Evolutionary conservation across 805 yeast genomes (phyloP), one percentile per base, ranked within the genome.

Genomic region (Starmerella asiatica): DNA sequence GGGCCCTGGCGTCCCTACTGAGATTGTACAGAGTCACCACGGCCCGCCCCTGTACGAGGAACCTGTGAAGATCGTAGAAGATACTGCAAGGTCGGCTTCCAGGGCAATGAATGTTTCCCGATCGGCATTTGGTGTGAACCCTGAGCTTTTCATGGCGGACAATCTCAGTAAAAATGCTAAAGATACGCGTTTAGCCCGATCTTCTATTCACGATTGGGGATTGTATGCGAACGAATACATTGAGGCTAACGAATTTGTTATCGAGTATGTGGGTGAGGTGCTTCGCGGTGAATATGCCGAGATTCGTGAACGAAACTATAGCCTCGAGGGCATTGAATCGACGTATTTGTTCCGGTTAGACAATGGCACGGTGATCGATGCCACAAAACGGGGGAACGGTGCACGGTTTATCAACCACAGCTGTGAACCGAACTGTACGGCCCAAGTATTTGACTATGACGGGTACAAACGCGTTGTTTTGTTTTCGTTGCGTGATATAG

Each of bases 181-280:
- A 54, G 94, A 94, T 0, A 96, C 88, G 7, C 79, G 91, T n/a
- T 86, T 86, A 66, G 96, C 96, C 0, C 68, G 97, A 39, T 85
- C 96, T 2, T 93, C 96, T 0, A 91, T 91, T 54, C 98, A 91
- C 58, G 84, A 88, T 55, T 91, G 98, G 98, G 99, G 99, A 0
- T 63, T 91, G 29, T 91, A 85, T 60, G 98, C 99, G 0, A 63
- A 82, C 53, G 97, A 91, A 54, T 93, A 93, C 2, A 91, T 91
- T 55, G 81, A 84, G n/a, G 93, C 91, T 1, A 80, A 76, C 49
- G 98, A 91, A 59, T 88, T 91, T 95, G 85, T 91, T 54, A 88
- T 91, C 43, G 99, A 91, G 59, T 91, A 91, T 53, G 96, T 91
- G 4, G 99, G 99, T 21, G 97, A 91, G 51, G 70, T 93, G 40